Conservation (phyloP, 2,329 filamentous ascomycete genomes). For the Aspergillus sp. region DNA sequence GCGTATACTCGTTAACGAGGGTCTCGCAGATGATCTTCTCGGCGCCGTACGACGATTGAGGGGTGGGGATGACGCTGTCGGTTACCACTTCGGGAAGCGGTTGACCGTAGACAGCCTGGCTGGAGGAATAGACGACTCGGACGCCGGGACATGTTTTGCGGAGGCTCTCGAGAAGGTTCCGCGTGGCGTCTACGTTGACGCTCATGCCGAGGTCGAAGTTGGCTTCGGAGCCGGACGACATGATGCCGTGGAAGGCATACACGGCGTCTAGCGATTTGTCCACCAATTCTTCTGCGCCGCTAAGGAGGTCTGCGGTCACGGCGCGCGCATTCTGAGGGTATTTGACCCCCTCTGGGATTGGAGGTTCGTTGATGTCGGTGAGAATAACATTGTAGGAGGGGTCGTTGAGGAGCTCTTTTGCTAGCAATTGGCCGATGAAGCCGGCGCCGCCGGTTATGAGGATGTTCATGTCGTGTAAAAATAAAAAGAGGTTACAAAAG, state of each 20-base stretch:
- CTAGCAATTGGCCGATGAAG: constrained; percentile 64
- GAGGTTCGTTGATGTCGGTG: constrained; percentile 57
- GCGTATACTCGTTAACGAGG: constrained; percentile 63
- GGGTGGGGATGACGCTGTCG: constrained; percentile 55
- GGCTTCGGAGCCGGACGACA: constrained; percentile 64
- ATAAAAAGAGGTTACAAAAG: not conserved
- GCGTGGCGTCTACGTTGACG: constrained; percentile 63
- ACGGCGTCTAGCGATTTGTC: constrained; percentile 51
- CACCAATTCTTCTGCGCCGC: constrained; percentile 39
- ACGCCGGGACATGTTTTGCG: constrained; percentile 52
- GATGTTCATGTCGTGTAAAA: constrained; percentile 43
- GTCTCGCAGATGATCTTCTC: constrained; percentile 64
- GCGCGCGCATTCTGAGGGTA: constrained; percentile 52
- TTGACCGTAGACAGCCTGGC: constrained; percentile 63
- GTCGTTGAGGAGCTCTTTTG: constrained; percentile 54
- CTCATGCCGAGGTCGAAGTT: constrained; percentile 59
- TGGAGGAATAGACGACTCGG: constrained; percentile 61
- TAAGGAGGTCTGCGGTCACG: constrained; percentile 55
- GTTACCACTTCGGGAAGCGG: constrained; percentile 55
- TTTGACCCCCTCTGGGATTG: constrained; percentile 49
- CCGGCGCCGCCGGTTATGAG: constrained; percentile 65
- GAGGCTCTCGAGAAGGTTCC: constrained; percentile 55
- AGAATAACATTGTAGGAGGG: constrained; percentile 52
- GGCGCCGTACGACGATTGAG: constrained; percentile 62
- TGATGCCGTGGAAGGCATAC: constrained; percentile 67